Evolutionary conservation across 495 filamentous ascomycete genomes (phyloP), one percentile per base, ranked within the genome.

Genomic region (Cercophora scortea): DNA sequence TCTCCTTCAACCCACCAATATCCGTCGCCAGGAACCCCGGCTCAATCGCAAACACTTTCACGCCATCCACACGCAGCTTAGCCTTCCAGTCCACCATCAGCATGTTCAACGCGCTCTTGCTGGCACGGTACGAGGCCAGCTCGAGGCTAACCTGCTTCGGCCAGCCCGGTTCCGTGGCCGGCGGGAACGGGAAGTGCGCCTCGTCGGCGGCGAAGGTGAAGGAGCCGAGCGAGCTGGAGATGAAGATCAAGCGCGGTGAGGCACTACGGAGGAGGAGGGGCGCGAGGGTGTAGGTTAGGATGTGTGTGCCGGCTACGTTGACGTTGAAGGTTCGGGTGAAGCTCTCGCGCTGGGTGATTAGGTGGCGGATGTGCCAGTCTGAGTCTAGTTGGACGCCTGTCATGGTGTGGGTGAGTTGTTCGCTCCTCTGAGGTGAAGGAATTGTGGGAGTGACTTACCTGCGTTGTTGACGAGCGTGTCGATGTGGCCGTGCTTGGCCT

Each of bases 31-130:
- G 56, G 47, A 77, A 77, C 0, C 82, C 0, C 80, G 83, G 1
- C 64, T 71, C 12, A 84, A 60, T 16, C 59, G 57, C 67, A 69
- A 85, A 0, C 0, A 79, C 72, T 61, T 85, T 85, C 1, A 85
- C 81, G 0, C 78, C 79, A 51, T 86, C 83, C n/a, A 76, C 71
- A 50, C 68, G 67, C 47, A 86, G 59, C 6, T 71, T 56, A 6
- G 71, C 64, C n/a, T 54, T 19, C 81, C 80, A 86, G 80, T 75
- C 34, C 19, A 73, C 67, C 80, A 85, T 82, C 64, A 84, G 38
- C 82, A 85, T 85, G 52, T 85, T 85, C 57, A 86, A 50, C 6
- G 76, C 82, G 0, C 79, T 74, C 68, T 87, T 85, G 19, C 68
- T 61, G 47, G 65, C 66, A 8, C 79, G 71, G 56, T 86, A 85